A percentile compares a stretch with the other conserved stretches of the same genome.
phyloP scores from a whole-genome alignment of 2,329 filamentous ascomycete genomes.

The Cadophora sp. region DNA sequence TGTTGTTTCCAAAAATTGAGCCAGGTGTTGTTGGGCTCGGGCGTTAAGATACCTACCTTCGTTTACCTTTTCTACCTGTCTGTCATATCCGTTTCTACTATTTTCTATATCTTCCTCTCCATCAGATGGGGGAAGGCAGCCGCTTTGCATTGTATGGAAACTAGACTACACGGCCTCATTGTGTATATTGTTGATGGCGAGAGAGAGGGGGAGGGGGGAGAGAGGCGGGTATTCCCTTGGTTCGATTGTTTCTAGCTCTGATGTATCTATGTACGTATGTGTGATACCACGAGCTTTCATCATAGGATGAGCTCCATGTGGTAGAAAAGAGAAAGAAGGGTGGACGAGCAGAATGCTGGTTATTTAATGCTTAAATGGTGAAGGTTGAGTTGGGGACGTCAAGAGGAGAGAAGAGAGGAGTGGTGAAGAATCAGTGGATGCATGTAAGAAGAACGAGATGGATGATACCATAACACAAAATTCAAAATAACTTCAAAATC shows the following conservation, averaged over 20 bases:
- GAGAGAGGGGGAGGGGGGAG: not conserved
- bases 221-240: conserved; percentile 12
- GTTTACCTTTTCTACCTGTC: conserved; percentile 10
- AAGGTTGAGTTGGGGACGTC: conserved; percentile 3
- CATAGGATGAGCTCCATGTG: conserved; percentile 4
- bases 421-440: not conserved
- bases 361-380: conserved; percentile 24
- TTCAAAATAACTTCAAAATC: conserved; percentile 7
- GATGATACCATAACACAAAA: not conserved
- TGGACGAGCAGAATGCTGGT: conserved; percentile 18
- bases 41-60: conserved; percentile 21
- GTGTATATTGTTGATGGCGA: conserved; percentile 13
- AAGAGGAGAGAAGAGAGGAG: not conserved
- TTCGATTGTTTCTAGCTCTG: conserved; percentile 1
- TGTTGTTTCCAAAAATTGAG: not conserved
- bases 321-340: not conserved
- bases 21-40: conserved; percentile 13
- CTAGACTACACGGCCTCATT: conserved; percentile 16
- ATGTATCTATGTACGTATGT: conserved; percentile 20
- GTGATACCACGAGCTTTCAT: conserved; percentile 20
- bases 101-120: not conserved
- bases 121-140: not conserved
- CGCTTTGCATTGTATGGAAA: conserved; percentile 8
- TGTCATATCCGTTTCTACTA: conserved; percentile 1
- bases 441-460: conserved; percentile 12